These are phyloP conservation scores for Leccinum pellstonianum DNA, from an alignment of 768 basidiomycete species.

Conservation along the genomic window DNA sequence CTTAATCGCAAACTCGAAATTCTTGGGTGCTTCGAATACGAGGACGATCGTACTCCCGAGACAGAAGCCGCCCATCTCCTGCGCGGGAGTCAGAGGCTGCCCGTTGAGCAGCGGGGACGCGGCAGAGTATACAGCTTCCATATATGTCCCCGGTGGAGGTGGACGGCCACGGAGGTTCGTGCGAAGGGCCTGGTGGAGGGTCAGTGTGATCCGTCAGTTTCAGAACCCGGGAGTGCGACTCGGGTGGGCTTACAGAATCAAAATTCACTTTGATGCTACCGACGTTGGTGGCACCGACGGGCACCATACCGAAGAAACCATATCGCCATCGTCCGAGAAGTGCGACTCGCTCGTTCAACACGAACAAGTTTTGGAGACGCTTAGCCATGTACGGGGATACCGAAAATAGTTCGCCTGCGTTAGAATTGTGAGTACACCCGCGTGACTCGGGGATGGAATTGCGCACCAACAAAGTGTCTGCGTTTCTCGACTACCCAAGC, in stretches of 20 bases:
- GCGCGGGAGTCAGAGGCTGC: slow-evolving; percentile 81
- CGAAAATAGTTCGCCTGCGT: slow-evolving; percentile 84
- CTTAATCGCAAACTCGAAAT: slow-evolving; percentile 75
- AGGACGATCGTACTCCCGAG: slow-evolving; percentile 95
- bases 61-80: slow-evolving; percentile 98
- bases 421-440: background rate
- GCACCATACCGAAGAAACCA: slow-evolving; percentile 97
- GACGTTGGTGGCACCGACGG: slow-evolving; percentile 98
- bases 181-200: slow-evolving; percentile 65
- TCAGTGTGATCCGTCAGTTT: background rate
- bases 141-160: slow-evolving; percentile 82
- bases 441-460: background rate
- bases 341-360: slow-evolving; percentile 97
- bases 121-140: slow-evolving; percentile 86
- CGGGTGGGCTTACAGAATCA: slow-evolving; percentile 58
- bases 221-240: background rate
- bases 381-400: slow-evolving; percentile 96
- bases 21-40: slow-evolving; percentile 89
- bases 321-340: slow-evolving; percentile 92
- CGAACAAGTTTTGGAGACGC: slow-evolving; percentile 88
- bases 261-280: slow-evolving; percentile 96
- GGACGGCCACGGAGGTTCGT: slow-evolving; percentile 79
- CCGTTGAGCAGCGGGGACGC: slow-evolving; percentile 84
- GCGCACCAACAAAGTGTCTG: slow-evolving; percentile 86
- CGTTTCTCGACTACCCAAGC: slow-evolving; percentile 97